A percentile compares a stretch with the other conserved stretches of the same genome.
Evolutionary conservation across 176 grass and related monocot species (phyloP).

Genomic region (Metroxylon sagu): DNA sequence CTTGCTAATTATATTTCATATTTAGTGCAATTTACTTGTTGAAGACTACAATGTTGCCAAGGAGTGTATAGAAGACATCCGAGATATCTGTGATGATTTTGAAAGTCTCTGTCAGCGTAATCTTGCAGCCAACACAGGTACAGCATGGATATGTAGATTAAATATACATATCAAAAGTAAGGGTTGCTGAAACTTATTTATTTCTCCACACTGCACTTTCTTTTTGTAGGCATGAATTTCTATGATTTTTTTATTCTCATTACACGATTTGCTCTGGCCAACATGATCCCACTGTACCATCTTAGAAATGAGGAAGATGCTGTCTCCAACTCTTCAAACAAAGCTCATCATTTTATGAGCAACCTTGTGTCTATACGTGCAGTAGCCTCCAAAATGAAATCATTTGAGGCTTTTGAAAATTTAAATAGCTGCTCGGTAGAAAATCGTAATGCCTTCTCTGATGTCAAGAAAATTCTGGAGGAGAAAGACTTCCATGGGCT

Average conservation of each 20-base stretch:
- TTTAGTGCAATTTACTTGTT: conserved; percentile 81
- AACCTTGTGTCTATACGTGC: conserved; percentile 55
- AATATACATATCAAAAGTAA: no score
- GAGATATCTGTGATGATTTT: conserved; percentile 83
- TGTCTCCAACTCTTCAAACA: conserved; percentile 16
- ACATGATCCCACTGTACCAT: conserved; percentile 54
- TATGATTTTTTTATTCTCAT: conserved; percentile 89
- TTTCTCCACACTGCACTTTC: conserved; percentile 15
- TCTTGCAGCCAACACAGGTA: conserved; percentile 89
- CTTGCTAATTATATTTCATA: not conserved
- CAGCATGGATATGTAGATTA: not conserved
- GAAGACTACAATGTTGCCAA: conserved; percentile 91
- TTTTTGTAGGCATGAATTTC: conserved; percentile 84
- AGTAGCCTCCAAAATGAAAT: conserved; percentile 61
- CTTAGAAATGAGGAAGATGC: conserved; percentile 27
- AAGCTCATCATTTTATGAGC: conserved; percentile 33
- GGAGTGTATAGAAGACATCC: conserved; percentile 96
- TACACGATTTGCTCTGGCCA: conserved; percentile 56
- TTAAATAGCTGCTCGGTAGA: conserved; percentile 47
- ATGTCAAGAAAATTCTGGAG: conserved; percentile 56
- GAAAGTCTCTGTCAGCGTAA: conserved; percentile 87
- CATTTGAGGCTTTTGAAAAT: conserved; percentile 59
- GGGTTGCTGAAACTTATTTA: not conserved
- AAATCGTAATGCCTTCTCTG: conserved; percentile 65
- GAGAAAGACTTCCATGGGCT: conserved; percentile 61